These are phyloP conservation scores for Fragilariopsis cylindrus DNA, from an alignment of 108 stramenopile genomes.

Conservation along the genomic window DNA sequence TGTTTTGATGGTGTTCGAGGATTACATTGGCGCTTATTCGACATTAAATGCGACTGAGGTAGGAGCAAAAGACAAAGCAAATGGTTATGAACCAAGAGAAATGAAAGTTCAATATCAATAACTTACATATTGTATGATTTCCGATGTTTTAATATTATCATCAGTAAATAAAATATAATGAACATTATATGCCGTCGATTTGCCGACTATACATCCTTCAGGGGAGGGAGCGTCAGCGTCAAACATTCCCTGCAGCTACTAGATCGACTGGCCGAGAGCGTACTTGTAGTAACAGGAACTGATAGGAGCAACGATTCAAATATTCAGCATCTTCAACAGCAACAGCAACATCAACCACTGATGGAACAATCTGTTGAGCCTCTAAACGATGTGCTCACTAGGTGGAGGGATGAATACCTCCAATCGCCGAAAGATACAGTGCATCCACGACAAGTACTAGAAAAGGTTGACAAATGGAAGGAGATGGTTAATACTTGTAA, in stretches of 20 bases:
- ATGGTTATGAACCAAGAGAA: too few relatives aligned
- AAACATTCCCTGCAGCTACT: constrained; percentile 12
- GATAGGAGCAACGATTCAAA: background rate
- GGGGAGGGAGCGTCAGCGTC: background rate
- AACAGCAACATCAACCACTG: background rate
- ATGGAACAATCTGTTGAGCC: background rate
- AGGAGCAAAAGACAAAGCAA: too few relatives aligned
- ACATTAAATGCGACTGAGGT: too few relatives aligned
- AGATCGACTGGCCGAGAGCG: constrained; percentile 3
- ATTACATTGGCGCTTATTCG: too few relatives aligned
- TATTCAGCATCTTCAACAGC: background rate
- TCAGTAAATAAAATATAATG: too few relatives aligned
- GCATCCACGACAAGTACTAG: constrained; percentile 11
- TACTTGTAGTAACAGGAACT: background rate
- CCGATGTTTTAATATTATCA: too few relatives aligned
- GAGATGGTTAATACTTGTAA: background rate
- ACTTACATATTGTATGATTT: too few relatives aligned
- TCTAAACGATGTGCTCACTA: constrained; percentile 12
- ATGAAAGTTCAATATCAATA: too few relatives aligned
- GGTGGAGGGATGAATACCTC: constrained; percentile 15
- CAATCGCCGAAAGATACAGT: background rate
- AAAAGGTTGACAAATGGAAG: constrained; percentile 17
- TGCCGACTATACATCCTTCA: background rate
- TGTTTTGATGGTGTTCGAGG: too few relatives aligned
- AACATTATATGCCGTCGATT: background rate